Conservation (phyloP, 2,329 filamentous ascomycete species). For the Coleophoma crateriformis region DNA sequence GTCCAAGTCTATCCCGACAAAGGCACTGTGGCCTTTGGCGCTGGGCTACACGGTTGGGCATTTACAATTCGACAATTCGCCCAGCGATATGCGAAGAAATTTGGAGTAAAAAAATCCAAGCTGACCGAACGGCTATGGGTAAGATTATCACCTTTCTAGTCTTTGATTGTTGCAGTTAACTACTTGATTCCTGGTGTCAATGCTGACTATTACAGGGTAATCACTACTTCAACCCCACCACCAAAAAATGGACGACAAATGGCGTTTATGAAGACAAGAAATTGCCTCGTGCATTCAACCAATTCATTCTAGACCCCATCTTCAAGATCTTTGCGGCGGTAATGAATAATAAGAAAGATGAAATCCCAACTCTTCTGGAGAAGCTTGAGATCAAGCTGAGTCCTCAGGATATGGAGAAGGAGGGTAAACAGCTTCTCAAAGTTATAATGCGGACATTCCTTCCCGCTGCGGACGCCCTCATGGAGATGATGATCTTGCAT, state of each 20-base stretch:
- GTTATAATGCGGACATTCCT: conserved; percentile 98
- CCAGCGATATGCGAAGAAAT: conserved; percentile 96
- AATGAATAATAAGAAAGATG: conserved; percentile 99
- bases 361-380: conserved; percentile 73
- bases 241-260: conserved; percentile 99
- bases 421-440: conserved; percentile 98
- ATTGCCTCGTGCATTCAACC: conserved; percentile 98
- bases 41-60: conserved; percentile 99
- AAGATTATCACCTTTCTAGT: conserved; percentile 29
- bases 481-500: conserved; percentile 99
- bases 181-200: too few species aligned
- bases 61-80: conserved; percentile 99
- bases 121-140: conserved; percentile 99
- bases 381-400: conserved; percentile 95
- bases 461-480: conserved; percentile 91
- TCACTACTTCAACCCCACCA: conserved; percentile 99
- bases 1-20: conserved; percentile 97
- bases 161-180: too few species aligned
- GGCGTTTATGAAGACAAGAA: conserved; percentile 77
- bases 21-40: conserved; percentile 98
- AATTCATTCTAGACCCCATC: conserved; percentile 99
- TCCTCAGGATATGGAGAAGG: conserved; percentile 81
- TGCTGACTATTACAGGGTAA: conserved; percentile 56
- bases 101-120: conserved; percentile 99
- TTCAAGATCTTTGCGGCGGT: conserved; percentile 97